These are phyloP conservation scores for Fusarium sp. DNA, from an alignment of 2,329 filamentous ascomycete genomes.

Conservation along the genomic window DNA sequence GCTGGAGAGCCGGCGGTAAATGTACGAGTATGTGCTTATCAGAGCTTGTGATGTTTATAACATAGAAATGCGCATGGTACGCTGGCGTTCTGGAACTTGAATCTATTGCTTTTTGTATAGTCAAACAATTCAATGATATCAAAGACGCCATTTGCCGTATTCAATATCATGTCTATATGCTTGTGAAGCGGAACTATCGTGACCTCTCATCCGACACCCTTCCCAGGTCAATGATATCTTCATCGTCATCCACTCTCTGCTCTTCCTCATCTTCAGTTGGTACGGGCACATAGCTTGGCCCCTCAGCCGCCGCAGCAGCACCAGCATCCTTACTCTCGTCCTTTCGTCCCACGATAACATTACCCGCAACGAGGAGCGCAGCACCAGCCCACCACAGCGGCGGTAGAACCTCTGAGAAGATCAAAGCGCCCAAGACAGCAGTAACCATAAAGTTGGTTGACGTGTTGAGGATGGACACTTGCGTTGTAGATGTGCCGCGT, in stretches of 20 bases:
- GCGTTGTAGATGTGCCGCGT: constrained; percentile 78
- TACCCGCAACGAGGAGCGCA: constrained; percentile 77
- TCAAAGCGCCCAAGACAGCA: constrained; percentile 74
- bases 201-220: constrained; percentile 40
- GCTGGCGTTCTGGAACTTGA: constrained; percentile 41
- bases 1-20: constrained; percentile 54
- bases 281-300: constrained; percentile 49
- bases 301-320: constrained; percentile 41
- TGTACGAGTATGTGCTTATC: constrained; percentile 7
- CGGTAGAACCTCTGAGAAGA: constrained; percentile 79
- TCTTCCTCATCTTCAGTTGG: constrained; percentile 42
- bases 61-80: constrained; percentile 37
- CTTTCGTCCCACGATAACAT: constrained; percentile 80
- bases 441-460: constrained; percentile 85
- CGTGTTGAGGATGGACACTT: constrained; percentile 85
- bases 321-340: constrained; percentile 61
- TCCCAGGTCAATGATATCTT: constrained; percentile 54
- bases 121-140: not conserved
- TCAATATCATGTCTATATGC: not conserved
- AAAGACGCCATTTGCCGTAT: not conserved
- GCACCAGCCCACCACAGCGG: constrained; percentile 83
- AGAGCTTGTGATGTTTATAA: constrained; percentile 12
- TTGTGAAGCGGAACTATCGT: constrained; percentile 10
- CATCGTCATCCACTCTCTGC: constrained; percentile 49
- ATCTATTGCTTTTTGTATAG: constrained; percentile 24